Evolutionary conservation across 139 green algal species (phyloP).

Genomic region (Nannochloris sp.): DNA sequence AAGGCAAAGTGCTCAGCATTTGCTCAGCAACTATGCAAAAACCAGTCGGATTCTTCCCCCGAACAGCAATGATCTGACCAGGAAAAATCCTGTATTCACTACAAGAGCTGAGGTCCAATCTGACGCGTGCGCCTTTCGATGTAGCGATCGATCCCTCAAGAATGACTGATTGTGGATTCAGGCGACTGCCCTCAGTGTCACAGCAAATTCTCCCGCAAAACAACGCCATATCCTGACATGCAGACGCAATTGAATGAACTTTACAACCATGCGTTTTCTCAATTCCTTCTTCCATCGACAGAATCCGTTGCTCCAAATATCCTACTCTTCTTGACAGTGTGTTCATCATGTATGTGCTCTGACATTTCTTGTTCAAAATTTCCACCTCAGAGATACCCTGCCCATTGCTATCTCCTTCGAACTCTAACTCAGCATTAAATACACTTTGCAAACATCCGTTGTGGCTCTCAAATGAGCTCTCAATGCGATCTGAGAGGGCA

Average conservation of each 20-base stretch:
- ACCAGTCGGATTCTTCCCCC: conserved; percentile 69
- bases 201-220: conserved; percentile 64
- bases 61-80: conserved; percentile 54
- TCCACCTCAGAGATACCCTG: neutral
- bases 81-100: conserved; percentile 53
- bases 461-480: neutral
- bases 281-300: conserved; percentile 19
- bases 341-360: conserved; percentile 4
- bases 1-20: conserved; percentile 45
- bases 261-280: neutral
- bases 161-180: conserved; percentile 58
- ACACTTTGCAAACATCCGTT: neutral
- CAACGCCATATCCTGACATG: conserved; percentile 39
- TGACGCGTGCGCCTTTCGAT: conserved; percentile 50
- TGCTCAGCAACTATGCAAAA: conserved; percentile 51
- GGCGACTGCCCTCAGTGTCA: conserved; percentile 39
- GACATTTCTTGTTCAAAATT: neutral
- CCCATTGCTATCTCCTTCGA: neutral
- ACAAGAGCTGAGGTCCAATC: conserved; percentile 55
- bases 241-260: conserved; percentile 24
- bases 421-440: neutral
- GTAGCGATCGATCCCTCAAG: conserved; percentile 59
- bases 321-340: neutral
- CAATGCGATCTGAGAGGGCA: neutral
- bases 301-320: conserved; percentile 37